Evolutionary conservation across 306 rosid species (phyloP), one percentile per base, ranked within the genome.

Genomic region (Inga oerstediana): DNA sequence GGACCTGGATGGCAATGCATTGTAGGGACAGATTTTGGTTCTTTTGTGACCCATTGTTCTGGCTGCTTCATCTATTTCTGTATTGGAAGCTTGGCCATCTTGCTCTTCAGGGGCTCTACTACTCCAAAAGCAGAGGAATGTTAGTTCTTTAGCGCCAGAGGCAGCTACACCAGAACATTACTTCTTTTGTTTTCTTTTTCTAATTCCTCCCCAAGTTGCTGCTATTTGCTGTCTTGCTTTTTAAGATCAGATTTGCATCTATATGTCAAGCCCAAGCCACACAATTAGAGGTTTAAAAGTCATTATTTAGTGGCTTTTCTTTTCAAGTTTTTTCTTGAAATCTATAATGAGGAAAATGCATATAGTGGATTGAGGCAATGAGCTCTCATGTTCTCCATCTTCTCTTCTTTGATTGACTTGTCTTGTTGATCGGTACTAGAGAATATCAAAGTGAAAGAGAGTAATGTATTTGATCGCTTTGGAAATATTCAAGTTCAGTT

Each of bases 1-100:
- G 98, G 93, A 54, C 27, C 79, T 81, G 98, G 98, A 59, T 95
- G 98, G 98, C 98, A 95, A 81, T 95, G 98, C 85, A 91, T 93
- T 34, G 98, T 91, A 35, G 98, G 98, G 48, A 93, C 93, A 39
- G 95, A 95, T 88, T 95, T 95, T 84, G 95, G 98, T 72, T 95
- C 98, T 2, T 95, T 92, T 89, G 97, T 95, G 85, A 95, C 98
- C 0, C 98, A 93, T 73, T 93, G 91, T 17, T 87, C 84, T 56
- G 97, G 98, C 16, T 89, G 94, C 76, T 95, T 95, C 81, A 95
- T 92, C 72, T 88, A 95, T 85, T 93, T 93, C 81, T 85, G 91
- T 76, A 69, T 93, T 24, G 97, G 97, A 16, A 95, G 89, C 67
- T 88, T 95, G 73, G 90, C 97, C 45, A 78, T 95, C 79, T 91